These are phyloP conservation scores for Bruguiera sexangula DNA, from an alignment of 345 rosid species.

Conservation along the genomic window DNA sequence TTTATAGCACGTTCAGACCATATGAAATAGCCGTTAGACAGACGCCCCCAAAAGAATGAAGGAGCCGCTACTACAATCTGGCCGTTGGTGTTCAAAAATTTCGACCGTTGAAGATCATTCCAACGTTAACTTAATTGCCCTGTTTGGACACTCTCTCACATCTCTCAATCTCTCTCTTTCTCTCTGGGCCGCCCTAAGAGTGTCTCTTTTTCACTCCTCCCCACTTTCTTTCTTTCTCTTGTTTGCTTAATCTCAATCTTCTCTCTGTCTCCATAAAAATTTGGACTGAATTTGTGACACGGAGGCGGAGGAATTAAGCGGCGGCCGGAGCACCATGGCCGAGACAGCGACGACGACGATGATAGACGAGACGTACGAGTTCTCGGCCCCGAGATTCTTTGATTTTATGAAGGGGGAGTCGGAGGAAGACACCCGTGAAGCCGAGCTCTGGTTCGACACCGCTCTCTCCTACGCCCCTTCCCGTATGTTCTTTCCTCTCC, in stretches of 20 bases:
- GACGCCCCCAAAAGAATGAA: not conserved
- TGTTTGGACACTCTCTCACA: not conserved
- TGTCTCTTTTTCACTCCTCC: too few species aligned
- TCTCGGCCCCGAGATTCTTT: constrained; percentile 84
- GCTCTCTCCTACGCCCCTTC: constrained; percentile 83
- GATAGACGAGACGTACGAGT: constrained; percentile 73
- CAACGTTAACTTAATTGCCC: constrained; percentile 24
- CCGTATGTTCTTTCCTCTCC: constrained; percentile 48
- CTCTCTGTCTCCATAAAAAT: not conserved
- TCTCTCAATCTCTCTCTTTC: not conserved
- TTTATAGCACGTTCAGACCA: not conserved
- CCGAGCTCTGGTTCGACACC: constrained; percentile 85
- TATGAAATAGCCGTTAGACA: constrained; percentile 51
- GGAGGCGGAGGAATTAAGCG: not conserved
- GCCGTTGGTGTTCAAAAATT: constrained; percentile 46
- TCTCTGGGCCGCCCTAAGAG: too few species aligned
- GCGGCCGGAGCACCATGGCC: constrained; percentile 28
- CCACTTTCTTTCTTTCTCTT: constrained; percentile 1
- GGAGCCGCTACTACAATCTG: not conserved
- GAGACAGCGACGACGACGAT: constrained; percentile 15
- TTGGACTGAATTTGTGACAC: not conserved
- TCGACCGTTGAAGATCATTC: constrained; percentile 60
- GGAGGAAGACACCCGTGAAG: constrained; percentile 54
- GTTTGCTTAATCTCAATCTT: not conserved
- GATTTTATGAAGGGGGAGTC: constrained; percentile 73